Conservation (phyloP, 169 alveolate species). For the Condylostoma magnum region DNA sequence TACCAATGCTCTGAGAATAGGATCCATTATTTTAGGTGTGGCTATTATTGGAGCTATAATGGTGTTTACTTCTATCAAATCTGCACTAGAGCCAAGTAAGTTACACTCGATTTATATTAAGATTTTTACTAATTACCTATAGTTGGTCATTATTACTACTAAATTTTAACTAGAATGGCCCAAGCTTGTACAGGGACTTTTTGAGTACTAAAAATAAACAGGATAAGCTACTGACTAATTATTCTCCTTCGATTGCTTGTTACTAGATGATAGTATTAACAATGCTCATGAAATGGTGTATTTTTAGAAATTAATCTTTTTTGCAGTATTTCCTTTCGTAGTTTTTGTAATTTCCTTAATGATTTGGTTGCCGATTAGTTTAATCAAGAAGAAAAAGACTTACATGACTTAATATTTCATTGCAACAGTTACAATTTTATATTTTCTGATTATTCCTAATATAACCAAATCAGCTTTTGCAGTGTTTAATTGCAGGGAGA, state of each 20-base stretch:
- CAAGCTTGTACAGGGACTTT: not conserved
- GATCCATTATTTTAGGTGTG: not conserved
- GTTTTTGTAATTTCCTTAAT: not conserved
- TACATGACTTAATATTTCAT: not conserved
- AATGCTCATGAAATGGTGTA: not conserved
- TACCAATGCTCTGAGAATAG: too few species aligned
- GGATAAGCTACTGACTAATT: slow-evolving; percentile 6
- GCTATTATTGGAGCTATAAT: not conserved
- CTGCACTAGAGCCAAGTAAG: slow-evolving; percentile 3
- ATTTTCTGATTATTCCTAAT: slow-evolving; percentile 46
- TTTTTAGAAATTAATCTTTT: not conserved
- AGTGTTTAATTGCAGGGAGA: slow-evolving; percentile 32
- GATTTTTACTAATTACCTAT: slow-evolving; percentile 8
- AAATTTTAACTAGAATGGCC: slow-evolving; percentile 21
- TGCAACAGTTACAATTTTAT: slow-evolving; percentile 39
- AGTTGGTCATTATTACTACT: not conserved
- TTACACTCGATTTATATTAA: not conserved
- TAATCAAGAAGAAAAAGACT: not conserved
- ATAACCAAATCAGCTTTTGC: slow-evolving; percentile 38
- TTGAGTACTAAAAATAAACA: slow-evolving; percentile 20
- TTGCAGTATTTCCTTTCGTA: not conserved
- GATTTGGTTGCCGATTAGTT: not conserved
- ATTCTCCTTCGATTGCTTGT: slow-evolving; percentile 23
- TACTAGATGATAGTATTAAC: not conserved
- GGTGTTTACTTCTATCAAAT: not conserved